These are phyloP conservation scores for Rhizodiscina lignyota DNA, from an alignment of 495 filamentous ascomycete genomes.

Conservation along the genomic window DNA sequence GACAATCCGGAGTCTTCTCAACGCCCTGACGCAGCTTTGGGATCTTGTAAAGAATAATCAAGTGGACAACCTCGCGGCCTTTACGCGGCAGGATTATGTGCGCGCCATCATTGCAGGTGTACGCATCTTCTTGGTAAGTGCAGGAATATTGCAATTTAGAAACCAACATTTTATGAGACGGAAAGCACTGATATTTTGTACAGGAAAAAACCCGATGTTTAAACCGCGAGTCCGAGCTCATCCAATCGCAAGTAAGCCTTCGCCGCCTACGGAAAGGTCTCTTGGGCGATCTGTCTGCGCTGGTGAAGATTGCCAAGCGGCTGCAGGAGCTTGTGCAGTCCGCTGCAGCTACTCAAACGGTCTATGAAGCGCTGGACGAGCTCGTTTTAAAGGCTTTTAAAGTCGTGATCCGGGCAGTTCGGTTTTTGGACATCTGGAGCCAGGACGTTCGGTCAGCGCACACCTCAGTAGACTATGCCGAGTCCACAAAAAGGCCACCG, in stretches of 20 bases:
- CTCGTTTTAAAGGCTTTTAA: conserved; percentile 88
- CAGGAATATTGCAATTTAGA: no score
- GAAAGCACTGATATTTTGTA: neutral
- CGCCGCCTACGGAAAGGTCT: conserved; percentile 70
- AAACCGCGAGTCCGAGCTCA: conserved; percentile 57
- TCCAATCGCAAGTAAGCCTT: conserved; percentile 59
- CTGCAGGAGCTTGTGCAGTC: conserved; percentile 48
- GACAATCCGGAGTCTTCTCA: conserved; percentile 68
- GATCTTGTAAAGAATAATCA: conserved; percentile 62
- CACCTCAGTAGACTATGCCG: neutral
- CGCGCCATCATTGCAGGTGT: conserved; percentile 87
- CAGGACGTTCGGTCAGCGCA: conserved; percentile 25
- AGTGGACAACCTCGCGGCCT: conserved; percentile 48
- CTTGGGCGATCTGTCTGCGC: conserved; percentile 69
- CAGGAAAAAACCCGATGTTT: conserved; percentile 82
- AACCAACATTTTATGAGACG: no score
- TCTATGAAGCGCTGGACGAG: conserved; percentile 62
- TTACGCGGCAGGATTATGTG: conserved; percentile 79
- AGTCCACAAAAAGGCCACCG: conserved; percentile 34
- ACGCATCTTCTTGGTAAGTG: conserved; percentile 67
- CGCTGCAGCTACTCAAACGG: conserved; percentile 32
- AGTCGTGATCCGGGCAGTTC: conserved; percentile 77
- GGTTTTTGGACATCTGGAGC: conserved; percentile 81
- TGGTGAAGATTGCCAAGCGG: conserved; percentile 75
- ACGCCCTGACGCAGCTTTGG: conserved; percentile 82